Percentiles rank a stretch among this genome's conserved stretches.
Conservation (phyloP, 768 basidiomycete genomes). For the Ramaria sp. region DNA sequence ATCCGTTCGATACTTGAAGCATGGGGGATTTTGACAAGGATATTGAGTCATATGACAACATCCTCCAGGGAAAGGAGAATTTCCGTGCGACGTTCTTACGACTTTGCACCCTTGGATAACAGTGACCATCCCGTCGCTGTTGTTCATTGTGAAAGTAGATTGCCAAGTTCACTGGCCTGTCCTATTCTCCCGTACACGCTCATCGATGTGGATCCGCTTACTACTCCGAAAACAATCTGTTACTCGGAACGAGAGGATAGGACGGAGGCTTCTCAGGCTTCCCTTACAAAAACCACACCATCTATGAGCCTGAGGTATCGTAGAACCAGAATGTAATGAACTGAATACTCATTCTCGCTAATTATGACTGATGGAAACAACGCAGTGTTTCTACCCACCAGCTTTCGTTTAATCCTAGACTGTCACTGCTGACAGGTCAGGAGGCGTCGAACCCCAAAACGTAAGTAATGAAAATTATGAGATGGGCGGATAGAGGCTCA, state of each 20-base stretch:
- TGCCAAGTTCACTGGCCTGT: neutral
- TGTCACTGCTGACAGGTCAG: neutral
- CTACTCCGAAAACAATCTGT: neutral
- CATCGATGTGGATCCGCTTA: neutral
- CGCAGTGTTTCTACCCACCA: neutral
- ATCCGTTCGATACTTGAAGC: too few species aligned
- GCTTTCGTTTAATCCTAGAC: neutral
- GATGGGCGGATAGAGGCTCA: too few species aligned
- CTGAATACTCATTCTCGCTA: neutral
- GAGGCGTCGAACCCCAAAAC: too few species aligned
- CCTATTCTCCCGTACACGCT: neutral
- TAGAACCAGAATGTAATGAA: neutral
- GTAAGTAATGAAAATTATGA: too few species aligned
- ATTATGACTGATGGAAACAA: neutral
- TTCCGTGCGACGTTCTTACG: neutral
- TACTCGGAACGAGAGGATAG: neutral
- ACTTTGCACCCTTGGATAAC: neutral
- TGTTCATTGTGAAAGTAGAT: neutral
- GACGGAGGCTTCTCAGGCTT: neutral
- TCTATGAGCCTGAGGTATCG: neutral
- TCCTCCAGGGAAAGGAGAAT: neutral
- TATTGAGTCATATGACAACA: too few species aligned
- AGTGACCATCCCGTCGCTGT: neutral
- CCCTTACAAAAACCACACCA: neutral
- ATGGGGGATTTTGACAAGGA: too few species aligned